Percentiles rank a stretch among this genome's conserved stretches.
Evolutionary conservation across 805 yeast genomes (phyloP).

Genomic region (Starmera amethionina): DNA sequence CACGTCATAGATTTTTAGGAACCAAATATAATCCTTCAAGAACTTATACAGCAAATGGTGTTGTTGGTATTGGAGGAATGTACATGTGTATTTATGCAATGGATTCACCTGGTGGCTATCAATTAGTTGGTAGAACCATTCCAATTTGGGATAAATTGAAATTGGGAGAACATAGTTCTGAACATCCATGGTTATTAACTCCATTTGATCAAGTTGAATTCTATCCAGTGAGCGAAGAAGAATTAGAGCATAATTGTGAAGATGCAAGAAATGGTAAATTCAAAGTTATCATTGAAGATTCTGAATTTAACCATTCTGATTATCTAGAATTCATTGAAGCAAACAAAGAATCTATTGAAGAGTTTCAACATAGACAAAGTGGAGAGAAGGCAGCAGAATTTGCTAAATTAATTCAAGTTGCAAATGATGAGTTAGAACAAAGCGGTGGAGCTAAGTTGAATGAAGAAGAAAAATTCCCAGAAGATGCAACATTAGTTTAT

Average conservation of each 20-base stretch:
- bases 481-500: slow-evolving; percentile 73
- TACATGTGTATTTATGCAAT: slow-evolving; percentile 98
- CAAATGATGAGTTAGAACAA: slow-evolving; percentile 62
- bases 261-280: slow-evolving; percentile 76
- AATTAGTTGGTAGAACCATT: slow-evolving; percentile 89
- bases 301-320: slow-evolving; percentile 73
- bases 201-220: slow-evolving; percentile 94
- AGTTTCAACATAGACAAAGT: slow-evolving; percentile 55
- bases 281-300: slow-evolving; percentile 61
- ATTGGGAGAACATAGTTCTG: slow-evolving; percentile 52
- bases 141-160: slow-evolving; percentile 96
- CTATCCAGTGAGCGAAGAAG: slow-evolving; percentile 83
- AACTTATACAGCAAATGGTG: slow-evolving; percentile 92
- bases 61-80: slow-evolving; percentile 97
- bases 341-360: slow-evolving; percentile 62
- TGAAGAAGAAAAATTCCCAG: slow-evolving; percentile 53
- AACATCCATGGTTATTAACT: slow-evolving; percentile 80
- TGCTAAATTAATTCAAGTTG: slow-evolving; percentile 69
- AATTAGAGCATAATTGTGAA: slow-evolving; percentile 60
- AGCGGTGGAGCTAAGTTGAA: slow-evolving; percentile 35
- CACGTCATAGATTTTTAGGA: slow-evolving; percentile 87
- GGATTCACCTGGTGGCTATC: slow-evolving; percentile 96
- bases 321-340: slow-evolving; percentile 72
- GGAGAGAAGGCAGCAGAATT: slow-evolving; percentile 84
- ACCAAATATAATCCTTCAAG: slow-evolving; percentile 94